phyloP scores from a whole-genome alignment of 768 basidiomycete genomes.

The Termitomyces bulborhizus region DNA sequence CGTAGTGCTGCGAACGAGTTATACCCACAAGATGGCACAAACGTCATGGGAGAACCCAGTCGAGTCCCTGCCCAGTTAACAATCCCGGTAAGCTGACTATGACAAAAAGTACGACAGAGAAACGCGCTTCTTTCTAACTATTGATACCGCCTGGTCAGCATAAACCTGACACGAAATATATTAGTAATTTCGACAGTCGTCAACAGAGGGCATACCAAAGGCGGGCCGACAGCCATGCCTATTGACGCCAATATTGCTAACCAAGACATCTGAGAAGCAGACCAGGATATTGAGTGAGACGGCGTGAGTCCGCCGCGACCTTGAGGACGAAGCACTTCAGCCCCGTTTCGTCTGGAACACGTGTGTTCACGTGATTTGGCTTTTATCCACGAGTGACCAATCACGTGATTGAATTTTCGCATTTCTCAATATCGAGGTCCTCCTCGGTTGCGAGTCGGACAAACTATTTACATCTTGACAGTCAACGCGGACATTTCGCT shows the following conservation, averaged over 20 bases:
- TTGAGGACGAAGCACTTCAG: not conserved
- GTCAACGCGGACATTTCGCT: not conserved
- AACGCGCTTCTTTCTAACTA: conserved; percentile 64
- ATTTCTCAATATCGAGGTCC: too few species aligned
- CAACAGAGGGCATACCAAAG: conserved; percentile 36
- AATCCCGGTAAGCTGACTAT: not conserved
- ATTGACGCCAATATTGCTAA: conserved; percentile 61
- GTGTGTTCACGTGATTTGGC: too few species aligned
- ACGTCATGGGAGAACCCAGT: conserved; percentile 85
- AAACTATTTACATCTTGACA: not conserved
- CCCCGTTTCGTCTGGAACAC: too few species aligned
- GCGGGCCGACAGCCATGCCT: conserved; percentile 82
- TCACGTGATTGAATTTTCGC: not conserved
- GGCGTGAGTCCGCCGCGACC: not conserved
- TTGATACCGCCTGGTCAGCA: conserved; percentile 77
- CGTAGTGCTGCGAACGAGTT: not conserved
- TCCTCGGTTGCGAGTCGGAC: not conserved
- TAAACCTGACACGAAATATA: conserved; percentile 50
- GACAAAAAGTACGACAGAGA: not conserved
- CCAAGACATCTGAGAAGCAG: conserved; percentile 38
- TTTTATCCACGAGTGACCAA: not conserved
- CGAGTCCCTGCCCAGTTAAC: conserved; percentile 49
- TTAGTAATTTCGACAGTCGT: not conserved
- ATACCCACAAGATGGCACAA: conserved; percentile 70
- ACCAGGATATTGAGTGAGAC: not conserved